These are phyloP conservation scores for Cryphonectria naterciae DNA, from an alignment of 2,329 filamentous ascomycete species.

Conservation along the genomic window DNA sequence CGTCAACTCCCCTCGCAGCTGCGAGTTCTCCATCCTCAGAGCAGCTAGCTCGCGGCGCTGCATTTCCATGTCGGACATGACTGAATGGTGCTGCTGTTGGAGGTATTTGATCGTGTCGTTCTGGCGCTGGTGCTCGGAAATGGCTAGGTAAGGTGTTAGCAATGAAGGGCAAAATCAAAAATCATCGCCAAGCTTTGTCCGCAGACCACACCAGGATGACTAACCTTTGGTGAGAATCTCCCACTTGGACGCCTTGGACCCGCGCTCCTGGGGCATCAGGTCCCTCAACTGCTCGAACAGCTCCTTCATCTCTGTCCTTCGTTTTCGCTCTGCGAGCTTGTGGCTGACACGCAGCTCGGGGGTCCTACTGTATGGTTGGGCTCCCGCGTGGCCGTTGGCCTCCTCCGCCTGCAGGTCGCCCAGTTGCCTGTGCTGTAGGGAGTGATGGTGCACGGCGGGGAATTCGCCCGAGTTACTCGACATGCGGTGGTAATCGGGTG, in stretches of 20 bases:
- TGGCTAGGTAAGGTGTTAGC: slow-evolving; percentile 49
- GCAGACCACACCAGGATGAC: background rate
- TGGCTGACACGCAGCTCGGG: slow-evolving; percentile 82
- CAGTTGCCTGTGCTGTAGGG: slow-evolving; percentile 74
- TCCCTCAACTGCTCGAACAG: slow-evolving; percentile 81
- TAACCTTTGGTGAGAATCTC: slow-evolving; percentile 84
- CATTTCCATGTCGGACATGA: slow-evolving; percentile 50
- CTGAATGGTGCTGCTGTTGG: slow-evolving; percentile 48
- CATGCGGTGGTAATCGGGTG: slow-evolving; percentile 51
- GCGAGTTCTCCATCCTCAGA: slow-evolving; percentile 52
- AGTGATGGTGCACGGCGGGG: slow-evolving; percentile 71
- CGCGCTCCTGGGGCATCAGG: slow-evolving; percentile 78
- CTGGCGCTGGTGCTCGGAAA: slow-evolving; percentile 63
- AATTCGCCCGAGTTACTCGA: slow-evolving; percentile 59
- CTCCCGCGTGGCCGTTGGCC: slow-evolving; percentile 53
- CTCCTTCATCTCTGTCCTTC: slow-evolving; percentile 86
- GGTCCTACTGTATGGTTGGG: slow-evolving; percentile 80
- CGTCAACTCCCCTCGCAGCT: slow-evolving; percentile 45
- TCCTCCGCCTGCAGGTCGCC: slow-evolving; percentile 68
- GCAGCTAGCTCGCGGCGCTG: slow-evolving; percentile 54
- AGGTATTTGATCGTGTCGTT: slow-evolving; percentile 52
- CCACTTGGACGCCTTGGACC: slow-evolving; percentile 87
- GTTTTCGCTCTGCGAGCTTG: slow-evolving; percentile 82
- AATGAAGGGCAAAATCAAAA: background rate
- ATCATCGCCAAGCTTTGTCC: background rate